Base-by-base conservation (phyloP, 2,329 filamentous ascomycete species). In the Penicillium sp. region DNA sequence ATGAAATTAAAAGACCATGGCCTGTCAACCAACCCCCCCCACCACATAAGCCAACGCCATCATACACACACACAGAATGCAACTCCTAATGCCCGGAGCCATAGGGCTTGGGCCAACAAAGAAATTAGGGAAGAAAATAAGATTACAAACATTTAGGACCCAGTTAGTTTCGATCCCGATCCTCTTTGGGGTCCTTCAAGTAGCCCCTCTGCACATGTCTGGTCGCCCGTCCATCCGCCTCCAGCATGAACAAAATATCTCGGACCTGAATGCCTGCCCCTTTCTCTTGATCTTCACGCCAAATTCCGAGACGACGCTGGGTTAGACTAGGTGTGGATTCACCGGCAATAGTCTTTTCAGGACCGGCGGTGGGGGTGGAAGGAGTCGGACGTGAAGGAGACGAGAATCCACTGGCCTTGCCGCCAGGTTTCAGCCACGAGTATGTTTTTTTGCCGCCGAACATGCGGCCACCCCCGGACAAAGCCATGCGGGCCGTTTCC, bases 241-340 rank as follows among this genome's bases (percentile, higher is more conserved):
- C 92, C 44, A 97, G 80, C 57, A 89, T 89, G 19, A 84, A 80
- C 16, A 96, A 79, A 78, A 91, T 86, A 72, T 97, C 93, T 52
- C 93, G 83, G 50, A 96, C 78, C 75, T 97, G 91, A 45, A 97
- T 90, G 26, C 87, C 87, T 62, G 82, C 83, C 31, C 90, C 91
- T 68, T 88, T 88, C 22, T 88, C 85, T 50, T 84, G 85, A 65
- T 91, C 88, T 72, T 97, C 91, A 56, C 90, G 83, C 82, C 87
- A 90, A 16, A 82, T 81, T n/a, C 90, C 90, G 36, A 90, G 76
- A 50, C 85, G 84, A 50, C 61, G 62, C 36, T 85, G 84, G 25
- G 83, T 82, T 33, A 40, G 77, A 70, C 57, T 75, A 65, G 63
- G 69, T 65, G 64, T 74, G 12, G 66, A 59, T 55, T 73, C 69